Base-by-base conservation (phyloP, 106 monocot species). In the Cymbidium sinense region DNA sequence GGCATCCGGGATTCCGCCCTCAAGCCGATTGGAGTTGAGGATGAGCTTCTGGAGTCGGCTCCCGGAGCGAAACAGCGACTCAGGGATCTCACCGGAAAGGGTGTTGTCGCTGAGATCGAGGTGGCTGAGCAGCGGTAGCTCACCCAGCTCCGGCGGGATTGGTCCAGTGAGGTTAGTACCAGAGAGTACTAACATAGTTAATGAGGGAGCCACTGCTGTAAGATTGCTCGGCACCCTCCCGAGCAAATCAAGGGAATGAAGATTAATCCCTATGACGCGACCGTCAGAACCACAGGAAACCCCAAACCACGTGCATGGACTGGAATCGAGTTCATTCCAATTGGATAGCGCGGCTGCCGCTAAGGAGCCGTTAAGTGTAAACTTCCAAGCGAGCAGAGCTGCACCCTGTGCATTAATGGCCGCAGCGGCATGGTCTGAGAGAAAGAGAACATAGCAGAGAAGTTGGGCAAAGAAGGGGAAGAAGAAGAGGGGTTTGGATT, bases 61-160 rank as follows among this genome's bases (percentile, higher is more conserved):
- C 5, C 75, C 73, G 1, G 78, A 84, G 8, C 81, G 81, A 75
- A 74, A 90, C 7, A 96, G 76, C 18, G 62, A 84, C 25, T 13
- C 43, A 2, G 95, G 95, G 30, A 96, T 89, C 31, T 76, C 51
- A 19, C 93, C 96, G 2, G 87, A 88, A 84, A 96, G 85, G 67
- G 83, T 79, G 50, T 96, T 96, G 75, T 75, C 76, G 80, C 93
- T 93, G n/a, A 96, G 84, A 39, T 91, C 96, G 30, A 96, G 83
- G n/a, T 77, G 34, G 11, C 47, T 11, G 39, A 96, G 84, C 11
- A 37, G 64, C 0, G 85, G 76, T 17, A 93, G 84, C 21, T 79
- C 79, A 0, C 84, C 85, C 19, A 96, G 74, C 67, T 81, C 80
- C 7, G 87, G 47, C 21, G 96, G 96, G 50, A 96, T 86, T 8